Evolutionary conservation across 768 basidiomycete genomes (phyloP).

Genomic region (Rhizopogon salebrosus): DNA sequence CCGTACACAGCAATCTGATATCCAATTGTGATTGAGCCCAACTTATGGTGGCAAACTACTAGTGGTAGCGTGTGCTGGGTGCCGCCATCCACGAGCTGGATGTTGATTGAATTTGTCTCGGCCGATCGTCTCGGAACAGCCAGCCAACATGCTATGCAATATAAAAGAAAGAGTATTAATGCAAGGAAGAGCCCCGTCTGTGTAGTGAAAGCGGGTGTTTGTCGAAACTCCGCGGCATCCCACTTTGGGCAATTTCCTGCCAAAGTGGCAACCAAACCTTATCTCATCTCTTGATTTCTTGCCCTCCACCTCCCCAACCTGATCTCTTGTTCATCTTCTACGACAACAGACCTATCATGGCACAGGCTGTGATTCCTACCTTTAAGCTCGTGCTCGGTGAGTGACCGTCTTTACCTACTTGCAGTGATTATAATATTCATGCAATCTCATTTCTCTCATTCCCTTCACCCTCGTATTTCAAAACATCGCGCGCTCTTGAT

Average conservation of each 20-base stretch:
- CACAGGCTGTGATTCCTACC: slow-evolving; percentile 57
- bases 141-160: no score
- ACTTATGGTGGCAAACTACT: no score
- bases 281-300: slow-evolving; percentile 31
- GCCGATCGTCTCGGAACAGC: no score
- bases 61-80: no score
- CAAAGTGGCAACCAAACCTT: slow-evolving; percentile 30
- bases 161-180: no score
- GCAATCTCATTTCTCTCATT: slow-evolving; percentile 42
- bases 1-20: no score
- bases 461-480: slow-evolving; percentile 14
- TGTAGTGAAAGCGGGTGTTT: no score
- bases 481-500: slow-evolving; percentile 2
- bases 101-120: no score
- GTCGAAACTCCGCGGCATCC: slow-evolving; percentile 9
- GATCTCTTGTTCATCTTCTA: slow-evolving; percentile 17
- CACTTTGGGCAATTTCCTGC: slow-evolving; percentile 18
- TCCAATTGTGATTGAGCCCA: no score
- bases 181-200: no score
- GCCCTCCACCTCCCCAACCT: slow-evolving; percentile 9
- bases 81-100: no score
- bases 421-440: slow-evolving; percentile 21
- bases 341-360: slow-evolving; percentile 34
- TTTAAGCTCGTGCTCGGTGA: slow-evolving; percentile 99
- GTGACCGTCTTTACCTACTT: slow-evolving; percentile 23